Conservation (phyloP, 768 basidiomycete genomes). For the Trametes villosa region DNA sequence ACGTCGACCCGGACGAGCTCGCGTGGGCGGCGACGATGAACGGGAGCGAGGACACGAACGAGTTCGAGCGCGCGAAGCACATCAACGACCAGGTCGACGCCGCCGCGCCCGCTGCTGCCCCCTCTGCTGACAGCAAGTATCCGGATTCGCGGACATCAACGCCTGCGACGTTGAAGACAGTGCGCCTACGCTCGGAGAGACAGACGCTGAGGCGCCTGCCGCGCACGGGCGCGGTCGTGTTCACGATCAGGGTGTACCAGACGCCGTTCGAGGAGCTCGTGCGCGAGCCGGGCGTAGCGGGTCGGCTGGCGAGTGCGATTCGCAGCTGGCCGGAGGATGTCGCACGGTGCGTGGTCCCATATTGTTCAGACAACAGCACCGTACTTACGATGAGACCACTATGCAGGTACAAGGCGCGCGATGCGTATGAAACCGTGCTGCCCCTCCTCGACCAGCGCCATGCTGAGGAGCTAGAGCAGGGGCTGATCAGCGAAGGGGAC, state of each 20-base stretch:
- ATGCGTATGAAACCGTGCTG: slow-evolving; percentile 38
- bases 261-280: slow-evolving; percentile 55
- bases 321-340: slow-evolving; percentile 70
- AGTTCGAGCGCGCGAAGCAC: slow-evolving; percentile 24
- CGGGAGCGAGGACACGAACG: slow-evolving; percentile 52
- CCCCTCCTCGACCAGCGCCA: slow-evolving; percentile 43
- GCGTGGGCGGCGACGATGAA: slow-evolving; percentile 62
- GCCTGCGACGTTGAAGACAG: slow-evolving; percentile 29
- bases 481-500: slow-evolving; percentile 24
- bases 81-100: slow-evolving; percentile 14
- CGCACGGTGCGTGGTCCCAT: slow-evolving; percentile 46
- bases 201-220: slow-evolving; percentile 70
- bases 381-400: neutral
- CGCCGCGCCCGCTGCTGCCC: neutral
- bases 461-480: slow-evolving; percentile 35
- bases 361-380: neutral
- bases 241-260: slow-evolving; percentile 71
- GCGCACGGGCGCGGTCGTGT: slow-evolving; percentile 64
- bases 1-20: slow-evolving; percentile 64
- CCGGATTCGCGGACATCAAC: slow-evolving; percentile 7
- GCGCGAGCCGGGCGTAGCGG: slow-evolving; percentile 61
- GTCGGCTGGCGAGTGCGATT: slow-evolving; percentile 64
- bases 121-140: neutral
- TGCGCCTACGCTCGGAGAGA: slow-evolving; percentile 65
- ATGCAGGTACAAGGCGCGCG: slow-evolving; percentile 40